These are phyloP conservation scores for Rutstroemia sp. DNA, from an alignment of 2,329 filamentous ascomycete species.

Conservation along the genomic window DNA sequence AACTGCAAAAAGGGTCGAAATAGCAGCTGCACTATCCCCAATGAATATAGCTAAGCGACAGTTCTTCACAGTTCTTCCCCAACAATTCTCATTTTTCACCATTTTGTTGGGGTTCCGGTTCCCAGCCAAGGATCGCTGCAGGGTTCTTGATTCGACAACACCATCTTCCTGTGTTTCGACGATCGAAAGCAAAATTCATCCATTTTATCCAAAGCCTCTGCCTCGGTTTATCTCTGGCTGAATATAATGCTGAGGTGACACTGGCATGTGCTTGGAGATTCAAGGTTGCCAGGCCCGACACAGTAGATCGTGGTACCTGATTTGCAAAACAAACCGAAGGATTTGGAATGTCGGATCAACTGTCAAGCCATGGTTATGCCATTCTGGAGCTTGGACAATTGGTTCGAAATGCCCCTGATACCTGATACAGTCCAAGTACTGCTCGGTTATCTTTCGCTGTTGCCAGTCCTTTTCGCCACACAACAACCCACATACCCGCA, in stretches of 20 bases:
- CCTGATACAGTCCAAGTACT: neutral
- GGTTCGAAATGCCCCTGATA: neutral
- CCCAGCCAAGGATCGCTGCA: conserved; percentile 4
- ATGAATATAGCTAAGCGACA: neutral
- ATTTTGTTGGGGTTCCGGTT: conserved; percentile 6
- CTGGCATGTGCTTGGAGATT: too few relatives aligned
- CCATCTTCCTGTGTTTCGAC: too few relatives aligned
- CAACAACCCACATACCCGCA: neutral
- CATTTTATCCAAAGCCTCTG: too few relatives aligned
- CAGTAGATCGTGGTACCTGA: too few relatives aligned
- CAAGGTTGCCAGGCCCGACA: too few relatives aligned
- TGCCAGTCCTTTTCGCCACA: neutral
- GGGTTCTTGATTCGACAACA: neutral
- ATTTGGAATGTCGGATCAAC: too few relatives aligned
- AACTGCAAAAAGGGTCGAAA: neutral
- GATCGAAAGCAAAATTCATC: too few relatives aligned
- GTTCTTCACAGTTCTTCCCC: conserved; percentile 8
- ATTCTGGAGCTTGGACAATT: neutral
- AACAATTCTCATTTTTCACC: neutral
- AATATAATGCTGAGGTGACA: too few relatives aligned
- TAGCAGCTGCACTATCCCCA: neutral
- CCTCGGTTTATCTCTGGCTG: too few relatives aligned
- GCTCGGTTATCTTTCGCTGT: neutral
- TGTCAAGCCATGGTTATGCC: too few relatives aligned
- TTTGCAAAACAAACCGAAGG: too few relatives aligned